Conservation (phyloP, 495 filamentous ascomycete species). For the Tuber microsphaerosporum region DNA sequence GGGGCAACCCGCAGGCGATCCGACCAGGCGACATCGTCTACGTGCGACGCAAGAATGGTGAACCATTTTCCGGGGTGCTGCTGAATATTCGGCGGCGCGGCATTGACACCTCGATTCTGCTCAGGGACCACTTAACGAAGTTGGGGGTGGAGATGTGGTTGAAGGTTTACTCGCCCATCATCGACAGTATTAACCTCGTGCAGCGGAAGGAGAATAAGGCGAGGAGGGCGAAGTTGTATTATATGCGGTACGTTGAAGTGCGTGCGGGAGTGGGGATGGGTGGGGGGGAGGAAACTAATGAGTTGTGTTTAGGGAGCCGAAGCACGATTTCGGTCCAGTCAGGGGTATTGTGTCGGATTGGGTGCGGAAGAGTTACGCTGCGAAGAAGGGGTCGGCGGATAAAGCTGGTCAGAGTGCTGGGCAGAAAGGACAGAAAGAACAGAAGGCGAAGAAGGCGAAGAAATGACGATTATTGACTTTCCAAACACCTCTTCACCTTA, state of each 20-base stretch:
- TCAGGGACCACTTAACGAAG: constrained; percentile 72
- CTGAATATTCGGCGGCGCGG: constrained; percentile 76
- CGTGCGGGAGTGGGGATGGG: constrained; percentile 21
- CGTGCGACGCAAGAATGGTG: constrained; percentile 63
- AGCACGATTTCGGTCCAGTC: constrained; percentile 63
- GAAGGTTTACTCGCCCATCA: constrained; percentile 83
- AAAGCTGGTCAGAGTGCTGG: not conserved
- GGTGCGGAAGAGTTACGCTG: constrained; percentile 43
- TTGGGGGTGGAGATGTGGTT: constrained; percentile 97
- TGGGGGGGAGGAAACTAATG: constrained; percentile 15
- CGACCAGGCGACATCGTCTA: constrained; percentile 83
- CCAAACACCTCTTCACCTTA: not conserved
- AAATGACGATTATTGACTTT: not conserved
- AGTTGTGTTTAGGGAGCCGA: constrained; percentile 48
- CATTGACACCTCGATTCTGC: constrained; percentile 74
- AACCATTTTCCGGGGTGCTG: constrained; percentile 77
- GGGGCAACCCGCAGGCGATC: constrained; percentile 63
- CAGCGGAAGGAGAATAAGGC: constrained; percentile 75
- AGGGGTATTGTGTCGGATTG: constrained; percentile 66
- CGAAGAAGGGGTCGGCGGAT: not conserved
- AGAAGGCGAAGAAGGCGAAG: not conserved
- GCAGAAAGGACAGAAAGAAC: not conserved
- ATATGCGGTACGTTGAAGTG: constrained; percentile 67
- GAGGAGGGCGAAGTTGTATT: constrained; percentile 81
- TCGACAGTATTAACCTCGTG: constrained; percentile 87